Conservation (phyloP, 2,329 filamentous ascomycete species). For the Thielaviopsis punctulata region DNA sequence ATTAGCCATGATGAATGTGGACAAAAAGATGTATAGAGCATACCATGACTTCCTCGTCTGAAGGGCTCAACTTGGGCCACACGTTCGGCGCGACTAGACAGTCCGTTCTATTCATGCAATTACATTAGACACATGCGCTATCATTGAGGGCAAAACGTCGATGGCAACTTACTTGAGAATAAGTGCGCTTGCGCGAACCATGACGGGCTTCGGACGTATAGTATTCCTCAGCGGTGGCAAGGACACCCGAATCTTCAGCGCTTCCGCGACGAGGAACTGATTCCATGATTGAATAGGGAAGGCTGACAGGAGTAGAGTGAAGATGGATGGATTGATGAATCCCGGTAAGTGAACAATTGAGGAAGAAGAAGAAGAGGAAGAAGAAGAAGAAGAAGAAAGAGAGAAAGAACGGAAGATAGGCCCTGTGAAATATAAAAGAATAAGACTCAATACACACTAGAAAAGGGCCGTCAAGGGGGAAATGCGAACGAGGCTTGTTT, state of each 20-base stretch:
- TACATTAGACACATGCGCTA: constrained; percentile 1
- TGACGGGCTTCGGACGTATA: constrained; percentile 40
- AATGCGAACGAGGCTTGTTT: neutral
- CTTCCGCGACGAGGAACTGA: constrained; percentile 19
- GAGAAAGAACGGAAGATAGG: neutral
- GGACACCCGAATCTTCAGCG: constrained; percentile 31
- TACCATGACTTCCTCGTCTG: constrained; percentile 42
- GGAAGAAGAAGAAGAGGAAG: neutral
- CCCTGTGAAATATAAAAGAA: neutral
- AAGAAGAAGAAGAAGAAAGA: neutral
- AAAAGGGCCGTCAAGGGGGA: neutral
- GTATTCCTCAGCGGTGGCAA: constrained; percentile 41
- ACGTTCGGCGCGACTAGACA: constrained; percentile 35
- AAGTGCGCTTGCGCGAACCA: constrained; percentile 35
- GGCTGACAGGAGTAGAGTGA: neutral
- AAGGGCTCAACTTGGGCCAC: constrained; percentile 36
- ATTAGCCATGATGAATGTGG: neutral
- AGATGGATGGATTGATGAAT: neutral
- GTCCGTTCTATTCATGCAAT: constrained; percentile 26
- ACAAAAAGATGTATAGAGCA: constrained; percentile 12
- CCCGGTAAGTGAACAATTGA: neutral
- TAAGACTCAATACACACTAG: neutral
- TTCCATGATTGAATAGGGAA: constrained; percentile 1
- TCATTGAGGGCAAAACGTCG: constrained; percentile 16
- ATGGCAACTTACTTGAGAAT: constrained; percentile 31